Percentiles rank a stretch among this genome's conserved stretches.
These are phyloP conservation scores for Gamsiella multidivaricata DNA, from an alignment of 192 early-diverging fungal species.

Conservation along the genomic window DNA sequence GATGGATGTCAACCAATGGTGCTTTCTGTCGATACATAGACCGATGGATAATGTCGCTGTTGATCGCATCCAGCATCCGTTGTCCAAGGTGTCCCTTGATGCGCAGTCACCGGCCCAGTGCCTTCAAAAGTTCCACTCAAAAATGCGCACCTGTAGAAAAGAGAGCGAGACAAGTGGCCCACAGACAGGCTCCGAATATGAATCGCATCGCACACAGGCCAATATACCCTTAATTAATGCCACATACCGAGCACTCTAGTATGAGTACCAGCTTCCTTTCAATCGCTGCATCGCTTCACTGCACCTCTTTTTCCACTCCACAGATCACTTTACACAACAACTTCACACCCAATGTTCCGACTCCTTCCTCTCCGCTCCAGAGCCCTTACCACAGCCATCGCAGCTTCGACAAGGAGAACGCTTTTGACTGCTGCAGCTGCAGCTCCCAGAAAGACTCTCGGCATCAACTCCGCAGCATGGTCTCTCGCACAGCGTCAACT, in stretches of 20 bases:
- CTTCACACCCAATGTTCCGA: conserved; percentile 20
- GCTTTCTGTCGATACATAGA: not conserved
- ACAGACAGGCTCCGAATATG: not conserved
- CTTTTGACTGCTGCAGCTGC: conserved; percentile 20
- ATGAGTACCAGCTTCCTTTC: no score
- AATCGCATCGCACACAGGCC: no score
- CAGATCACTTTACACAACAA: not conserved
- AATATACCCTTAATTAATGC: not conserved
- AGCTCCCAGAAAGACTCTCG: conserved; percentile 6
- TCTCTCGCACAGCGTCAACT: conserved; percentile 3
- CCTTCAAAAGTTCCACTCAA: conserved; percentile 1
- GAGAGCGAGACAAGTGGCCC: conserved; percentile 18
- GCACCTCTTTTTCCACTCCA: not conserved
- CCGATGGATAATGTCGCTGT: not conserved
- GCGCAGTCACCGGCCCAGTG: not conserved
- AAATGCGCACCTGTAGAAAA: conserved; percentile 47
- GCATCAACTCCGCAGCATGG: conserved; percentile 49
- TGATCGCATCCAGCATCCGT: conserved; percentile 6
- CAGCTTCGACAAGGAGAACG: conserved; percentile 21
- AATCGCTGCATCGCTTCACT: not conserved
- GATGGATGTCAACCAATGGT: not conserved
- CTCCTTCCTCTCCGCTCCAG: conserved; percentile 16
- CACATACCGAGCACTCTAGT: no score
- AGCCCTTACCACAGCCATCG: conserved; percentile 1
- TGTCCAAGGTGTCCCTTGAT: not conserved